Conservation (phyloP, 352 stramenopile species). For the Globisporangium nodosum region DNA sequence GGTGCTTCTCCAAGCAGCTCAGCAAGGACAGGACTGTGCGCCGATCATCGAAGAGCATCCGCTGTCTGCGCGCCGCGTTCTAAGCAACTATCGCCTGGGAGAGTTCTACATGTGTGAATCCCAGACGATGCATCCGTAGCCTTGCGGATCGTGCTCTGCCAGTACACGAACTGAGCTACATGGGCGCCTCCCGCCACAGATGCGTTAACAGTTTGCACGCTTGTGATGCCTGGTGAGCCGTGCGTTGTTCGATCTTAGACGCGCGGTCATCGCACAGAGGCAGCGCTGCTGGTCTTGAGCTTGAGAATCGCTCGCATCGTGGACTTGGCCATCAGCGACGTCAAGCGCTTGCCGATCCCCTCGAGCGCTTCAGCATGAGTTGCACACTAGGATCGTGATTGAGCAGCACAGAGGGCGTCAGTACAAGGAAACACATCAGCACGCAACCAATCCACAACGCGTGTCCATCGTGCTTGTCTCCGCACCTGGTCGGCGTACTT, state of each 20-base stretch:
- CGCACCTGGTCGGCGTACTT: slow-evolving; percentile 44
- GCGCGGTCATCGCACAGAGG: not conserved
- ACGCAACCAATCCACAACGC: not conserved
- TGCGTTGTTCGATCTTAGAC: not conserved
- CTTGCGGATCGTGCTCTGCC: not conserved
- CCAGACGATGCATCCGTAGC: slow-evolving; percentile 19
- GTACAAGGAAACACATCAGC: not conserved
- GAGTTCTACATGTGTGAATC: slow-evolving; percentile 62
- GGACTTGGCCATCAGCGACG: slow-evolving; percentile 59
- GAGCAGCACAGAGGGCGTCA: not conserved
- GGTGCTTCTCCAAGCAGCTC: slow-evolving; percentile 47
- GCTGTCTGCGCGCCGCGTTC: slow-evolving; percentile 28
- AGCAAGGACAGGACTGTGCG: slow-evolving; percentile 45
- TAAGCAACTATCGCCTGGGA: slow-evolving; percentile 56
- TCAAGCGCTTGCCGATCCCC: slow-evolving; percentile 34
- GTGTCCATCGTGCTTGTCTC: too few species aligned
- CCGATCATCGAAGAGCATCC: slow-evolving; percentile 52
- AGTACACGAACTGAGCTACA: too few species aligned
- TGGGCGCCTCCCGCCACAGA: too few species aligned
- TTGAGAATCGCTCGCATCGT: slow-evolving; percentile 62
- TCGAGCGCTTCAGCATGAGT: slow-evolving; percentile 40
- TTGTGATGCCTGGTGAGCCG: too few species aligned
- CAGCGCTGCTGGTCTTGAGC: slow-evolving; percentile 24
- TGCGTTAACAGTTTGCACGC: not conserved
- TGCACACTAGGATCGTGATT: slow-evolving; percentile 17